Base-by-base conservation (phyloP, 305 asterid species). In the Fraxinus nigra region DNA sequence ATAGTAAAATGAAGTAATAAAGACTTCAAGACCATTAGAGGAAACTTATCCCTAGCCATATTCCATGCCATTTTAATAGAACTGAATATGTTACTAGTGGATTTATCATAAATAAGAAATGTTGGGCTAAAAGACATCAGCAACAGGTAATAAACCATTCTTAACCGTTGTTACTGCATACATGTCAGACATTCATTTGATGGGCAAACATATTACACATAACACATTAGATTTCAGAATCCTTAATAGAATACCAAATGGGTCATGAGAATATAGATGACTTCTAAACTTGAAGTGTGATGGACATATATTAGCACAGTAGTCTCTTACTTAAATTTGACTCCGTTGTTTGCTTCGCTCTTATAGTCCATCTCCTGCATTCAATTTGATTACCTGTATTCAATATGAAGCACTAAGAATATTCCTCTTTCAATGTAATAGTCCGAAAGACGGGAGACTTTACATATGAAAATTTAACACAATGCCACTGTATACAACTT, bases 331-430 rank as follows among this genome's bases (percentile, higher is more conserved):
- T 93, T 91, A 88, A 95, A 95, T 90, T 86, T 94, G 79, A 88
- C 80, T 89, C 98, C 99, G 87, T 94, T 95, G 76, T 85, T 85
- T 83, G 99, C 99, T 92, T 95, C 99, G 79, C 76, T 87, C 75
- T 79, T 87, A 90, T 95, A 95, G 89, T 94, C 93, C 98, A 95
- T 95, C 98, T 95, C 98, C 99, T 95, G 99, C 99, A 95, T 95
- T 93, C 91, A 95, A 94, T 90, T 91, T 91, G 97, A 94, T 90
- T 86, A 89, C 98, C 99, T 95, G 98, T 94, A 93, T 93, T 95
- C 98, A 94, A 93, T 95, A 89, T 89, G 90, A 90, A 92, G 94
- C 91, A 89, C 98, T 91, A 95, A 95, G 98, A 92, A 94, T 80
- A 89, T 87, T 87, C 92, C 89, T 88, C 85, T 86, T 88, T 72